Evolutionary conservation across 768 basidiomycete species (phyloP).

Genomic region (Podaxis sp.): DNA sequence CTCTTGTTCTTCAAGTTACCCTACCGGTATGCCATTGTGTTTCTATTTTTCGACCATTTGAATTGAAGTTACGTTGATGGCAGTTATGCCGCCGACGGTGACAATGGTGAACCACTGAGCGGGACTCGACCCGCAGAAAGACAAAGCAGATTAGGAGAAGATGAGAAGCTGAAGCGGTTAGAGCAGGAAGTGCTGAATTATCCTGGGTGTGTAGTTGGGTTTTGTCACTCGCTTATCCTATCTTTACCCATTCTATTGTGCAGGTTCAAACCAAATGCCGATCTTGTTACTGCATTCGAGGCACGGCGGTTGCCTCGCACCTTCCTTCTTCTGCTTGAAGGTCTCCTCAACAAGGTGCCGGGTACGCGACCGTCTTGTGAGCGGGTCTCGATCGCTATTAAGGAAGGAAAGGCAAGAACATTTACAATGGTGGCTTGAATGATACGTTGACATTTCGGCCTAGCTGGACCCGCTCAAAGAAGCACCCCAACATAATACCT

Average conservation of each 20-base stretch:
- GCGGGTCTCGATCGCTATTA: conserved; percentile 65
- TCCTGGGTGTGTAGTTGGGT: conserved; percentile 53
- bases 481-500: neutral
- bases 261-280: conserved; percentile 52
- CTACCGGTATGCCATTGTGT: conserved; percentile 51
- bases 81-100: conserved; percentile 63
- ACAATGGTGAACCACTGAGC: conserved; percentile 39
- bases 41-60: neutral
- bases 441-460: neutral
- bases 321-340: conserved; percentile 71
- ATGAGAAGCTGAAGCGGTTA: conserved; percentile 65
- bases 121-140: conserved; percentile 29
- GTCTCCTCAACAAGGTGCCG: conserved; percentile 63
- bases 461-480: conserved; percentile 22
- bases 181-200: conserved; percentile 76
- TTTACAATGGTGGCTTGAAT: neutral
- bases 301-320: conserved; percentile 71
- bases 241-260: neutral
- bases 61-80: neutral
- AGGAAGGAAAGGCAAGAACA: conserved; percentile 67
- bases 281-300: conserved; percentile 57
- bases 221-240: neutral
- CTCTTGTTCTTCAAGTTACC: conserved; percentile 90
- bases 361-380: conserved; percentile 69
- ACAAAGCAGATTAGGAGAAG: conserved; percentile 30